A percentile compares a stretch with the other conserved stretches of the same genome.
phyloP scores from a whole-genome alignment of 345 rosid genomes.

The Cardamine resedifolia region DNA sequence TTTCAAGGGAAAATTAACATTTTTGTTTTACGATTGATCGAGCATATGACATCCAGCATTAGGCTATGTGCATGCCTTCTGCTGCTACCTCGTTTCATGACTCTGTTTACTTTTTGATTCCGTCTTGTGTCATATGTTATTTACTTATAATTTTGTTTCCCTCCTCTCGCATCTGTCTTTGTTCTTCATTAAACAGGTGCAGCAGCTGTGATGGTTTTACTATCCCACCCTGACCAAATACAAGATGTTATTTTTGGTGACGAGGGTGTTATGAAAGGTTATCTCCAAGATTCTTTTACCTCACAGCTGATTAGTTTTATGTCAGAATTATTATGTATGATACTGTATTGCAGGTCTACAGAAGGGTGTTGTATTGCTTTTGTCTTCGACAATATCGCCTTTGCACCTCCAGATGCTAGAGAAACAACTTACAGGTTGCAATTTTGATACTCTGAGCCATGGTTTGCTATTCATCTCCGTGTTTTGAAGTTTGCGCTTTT shows the following conservation, averaged over 20 bases:
- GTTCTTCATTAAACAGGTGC: conserved; percentile 49
- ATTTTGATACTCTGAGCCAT: conserved; percentile 12
- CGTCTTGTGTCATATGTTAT: not conserved
- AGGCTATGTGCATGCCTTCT: not conserved
- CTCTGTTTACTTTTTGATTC: conserved; percentile 12
- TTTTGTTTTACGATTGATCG: not conserved
- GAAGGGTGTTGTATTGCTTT: conserved; percentile 55
- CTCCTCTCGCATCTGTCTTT: not conserved
- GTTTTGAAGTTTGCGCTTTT: conserved; percentile 11
- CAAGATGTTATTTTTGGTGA: conserved; percentile 56
- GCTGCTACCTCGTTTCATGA: not conserved
- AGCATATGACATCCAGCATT: not conserved
- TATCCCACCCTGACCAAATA: conserved; percentile 64
- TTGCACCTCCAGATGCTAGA: conserved; percentile 54
- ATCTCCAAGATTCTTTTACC: conserved; percentile 20
- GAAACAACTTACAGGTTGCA: conserved; percentile 59
- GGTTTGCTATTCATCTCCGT: conserved; percentile 11
- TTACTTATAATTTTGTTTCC: not conserved
- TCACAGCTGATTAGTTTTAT: not conserved
- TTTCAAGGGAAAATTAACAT: not conserved
- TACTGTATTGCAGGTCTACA: conserved; percentile 49
- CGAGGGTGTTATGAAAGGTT: conserved; percentile 66
- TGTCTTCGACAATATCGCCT: conserved; percentile 55
- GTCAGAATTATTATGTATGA: conserved; percentile 10
- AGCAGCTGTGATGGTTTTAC: conserved; percentile 61